Percentiles rank a stretch among this genome's conserved stretches.
These are phyloP conservation scores for Cladosporium sp. DNA, from an alignment of 2,329 filamentous ascomycete species.

Conservation along the genomic window DNA sequence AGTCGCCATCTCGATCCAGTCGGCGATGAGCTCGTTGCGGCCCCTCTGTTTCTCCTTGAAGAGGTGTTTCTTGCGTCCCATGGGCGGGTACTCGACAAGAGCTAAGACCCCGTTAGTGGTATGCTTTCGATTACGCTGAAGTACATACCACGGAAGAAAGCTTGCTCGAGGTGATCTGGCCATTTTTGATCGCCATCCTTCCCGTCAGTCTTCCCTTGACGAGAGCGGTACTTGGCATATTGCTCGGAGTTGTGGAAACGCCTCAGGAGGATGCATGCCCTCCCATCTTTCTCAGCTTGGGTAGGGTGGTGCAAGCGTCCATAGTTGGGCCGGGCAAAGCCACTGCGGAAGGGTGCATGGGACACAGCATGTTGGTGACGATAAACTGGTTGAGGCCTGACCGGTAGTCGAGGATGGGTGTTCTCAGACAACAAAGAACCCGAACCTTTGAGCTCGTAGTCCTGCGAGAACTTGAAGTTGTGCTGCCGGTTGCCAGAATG, in stretches of 20 bases:
- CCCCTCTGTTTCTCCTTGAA: slow-evolving; percentile 55
- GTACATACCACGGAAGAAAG: slow-evolving; percentile 49
- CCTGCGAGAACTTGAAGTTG: slow-evolving; percentile 10
- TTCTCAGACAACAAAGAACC: slow-evolving; percentile 34
- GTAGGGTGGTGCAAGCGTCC: slow-evolving; percentile 1
- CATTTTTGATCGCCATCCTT: slow-evolving; percentile 42
- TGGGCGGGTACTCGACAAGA: slow-evolving; percentile 58
- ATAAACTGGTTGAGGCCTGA: slow-evolving; percentile 14
- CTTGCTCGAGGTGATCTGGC: slow-evolving; percentile 49
- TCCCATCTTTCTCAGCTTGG: slow-evolving; percentile 11
- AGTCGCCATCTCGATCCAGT: slow-evolving; percentile 57
- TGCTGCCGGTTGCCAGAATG: slow-evolving; percentile 44
- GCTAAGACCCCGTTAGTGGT: slow-evolving; percentile 28
- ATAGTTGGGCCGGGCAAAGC: slow-evolving; percentile 4
- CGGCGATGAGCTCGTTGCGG: slow-evolving; percentile 62
- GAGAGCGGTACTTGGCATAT: slow-evolving; percentile 49
- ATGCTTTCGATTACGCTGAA: slow-evolving; percentile 7
- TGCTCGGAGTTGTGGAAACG: slow-evolving; percentile 39
- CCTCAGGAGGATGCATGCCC: slow-evolving; percentile 14
- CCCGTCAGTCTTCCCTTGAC: slow-evolving; percentile 40
- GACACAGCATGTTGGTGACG: background rate
- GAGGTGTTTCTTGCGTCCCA: slow-evolving; percentile 55
- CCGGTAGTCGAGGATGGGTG: slow-evolving; percentile 5
- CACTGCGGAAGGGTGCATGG: slow-evolving; percentile 1
- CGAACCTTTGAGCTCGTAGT: slow-evolving; percentile 35